phyloP scores from a whole-genome alignment of 2,329 filamentous ascomycete species.

The Arthrobotrys entomopaga region DNA sequence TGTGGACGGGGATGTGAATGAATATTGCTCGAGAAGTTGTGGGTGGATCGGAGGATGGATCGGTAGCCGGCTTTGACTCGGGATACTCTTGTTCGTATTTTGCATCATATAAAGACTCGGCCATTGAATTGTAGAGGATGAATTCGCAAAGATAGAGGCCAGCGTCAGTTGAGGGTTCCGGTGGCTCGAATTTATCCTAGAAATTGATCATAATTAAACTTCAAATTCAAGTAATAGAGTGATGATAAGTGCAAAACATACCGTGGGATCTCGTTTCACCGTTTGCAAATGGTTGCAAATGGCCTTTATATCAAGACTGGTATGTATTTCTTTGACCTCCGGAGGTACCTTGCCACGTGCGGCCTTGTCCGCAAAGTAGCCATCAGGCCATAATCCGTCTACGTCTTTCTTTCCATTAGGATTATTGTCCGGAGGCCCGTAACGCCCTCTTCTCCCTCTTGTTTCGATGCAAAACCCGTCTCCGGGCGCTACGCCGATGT shows the following conservation, averaged over 20 bases:
- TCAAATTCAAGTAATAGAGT: not conserved
- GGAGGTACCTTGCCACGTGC: slow-evolving; percentile 39
- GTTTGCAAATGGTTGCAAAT: slow-evolving; percentile 36
- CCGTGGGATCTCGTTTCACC: slow-evolving; percentile 20
- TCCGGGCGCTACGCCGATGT: slow-evolving; percentile 38
- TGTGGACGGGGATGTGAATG: slow-evolving; percentile 40
- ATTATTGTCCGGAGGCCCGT: slow-evolving; percentile 27
- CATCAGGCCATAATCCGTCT: slow-evolving; percentile 37
- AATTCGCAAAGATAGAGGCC: slow-evolving; percentile 50
- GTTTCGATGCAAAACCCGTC: slow-evolving; percentile 42
- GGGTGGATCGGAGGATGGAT: slow-evolving; percentile 26
- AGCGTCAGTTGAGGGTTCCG: slow-evolving; percentile 28
- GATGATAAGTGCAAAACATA: not conserved
- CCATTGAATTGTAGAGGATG: slow-evolving; percentile 48
- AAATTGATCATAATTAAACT: not conserved
- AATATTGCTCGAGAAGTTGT: slow-evolving; percentile 45
- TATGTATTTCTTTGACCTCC: slow-evolving; percentile 30
- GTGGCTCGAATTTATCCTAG: slow-evolving; percentile 30
- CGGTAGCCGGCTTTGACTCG: slow-evolving; percentile 32
- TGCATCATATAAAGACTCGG: slow-evolving; percentile 34
- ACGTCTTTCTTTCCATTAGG: slow-evolving; percentile 30
- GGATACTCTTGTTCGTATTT: slow-evolving; percentile 39
- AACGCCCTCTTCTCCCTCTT: slow-evolving; percentile 28
- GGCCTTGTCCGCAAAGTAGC: slow-evolving; percentile 19
- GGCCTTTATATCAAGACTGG: slow-evolving; percentile 34